Conservation (phyloP, 495 filamentous ascomycete species). For the Penicillium antarcticum region DNA sequence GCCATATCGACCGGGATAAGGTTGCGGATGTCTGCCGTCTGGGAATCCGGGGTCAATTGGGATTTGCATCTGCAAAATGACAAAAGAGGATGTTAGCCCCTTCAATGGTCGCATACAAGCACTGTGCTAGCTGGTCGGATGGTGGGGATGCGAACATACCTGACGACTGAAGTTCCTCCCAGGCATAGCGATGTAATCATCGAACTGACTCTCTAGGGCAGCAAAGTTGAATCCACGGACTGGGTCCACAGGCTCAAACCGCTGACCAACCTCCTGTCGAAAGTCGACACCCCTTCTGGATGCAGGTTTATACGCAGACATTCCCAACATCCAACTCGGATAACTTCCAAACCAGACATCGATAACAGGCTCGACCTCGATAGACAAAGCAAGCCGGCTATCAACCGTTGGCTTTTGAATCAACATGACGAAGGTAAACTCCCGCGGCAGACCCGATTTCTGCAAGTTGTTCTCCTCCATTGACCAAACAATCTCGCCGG, state of each 20-base stretch:
- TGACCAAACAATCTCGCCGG: constrained; percentile 49
- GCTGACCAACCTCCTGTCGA: constrained; percentile 33
- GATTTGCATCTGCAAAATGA: constrained; percentile 10
- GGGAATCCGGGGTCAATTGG: constrained; percentile 3
- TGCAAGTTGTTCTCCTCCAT: constrained; percentile 51
- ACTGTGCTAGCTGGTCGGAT: no score
- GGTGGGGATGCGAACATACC: constrained; percentile 13
- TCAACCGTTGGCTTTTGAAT: constrained; percentile 37
- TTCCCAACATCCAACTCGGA: constrained; percentile 27
- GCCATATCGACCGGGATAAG: constrained; percentile 12
- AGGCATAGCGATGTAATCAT: constrained; percentile 43
- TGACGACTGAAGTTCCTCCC: constrained; percentile 30
- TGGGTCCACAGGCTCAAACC: constrained; percentile 30
- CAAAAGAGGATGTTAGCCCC: neutral
- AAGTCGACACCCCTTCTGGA: constrained; percentile 31
- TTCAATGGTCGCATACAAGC: no score
- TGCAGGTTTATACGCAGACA: constrained; percentile 28
- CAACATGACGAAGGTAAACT: constrained; percentile 54
- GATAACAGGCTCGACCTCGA: constrained; percentile 42
- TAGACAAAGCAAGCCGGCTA: constrained; percentile 23
- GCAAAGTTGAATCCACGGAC: constrained; percentile 41
- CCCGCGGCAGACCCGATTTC: constrained; percentile 49
- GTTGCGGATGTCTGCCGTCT: neutral
- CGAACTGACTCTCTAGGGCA: constrained; percentile 31
- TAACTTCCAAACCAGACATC: constrained; percentile 32